A percentile compares a stretch with the other conserved stretches of the same genome.
These are phyloP conservation scores for Pseudofabraea citricarpa DNA, from an alignment of 2,329 filamentous ascomycete species.

Conservation along the genomic window DNA sequence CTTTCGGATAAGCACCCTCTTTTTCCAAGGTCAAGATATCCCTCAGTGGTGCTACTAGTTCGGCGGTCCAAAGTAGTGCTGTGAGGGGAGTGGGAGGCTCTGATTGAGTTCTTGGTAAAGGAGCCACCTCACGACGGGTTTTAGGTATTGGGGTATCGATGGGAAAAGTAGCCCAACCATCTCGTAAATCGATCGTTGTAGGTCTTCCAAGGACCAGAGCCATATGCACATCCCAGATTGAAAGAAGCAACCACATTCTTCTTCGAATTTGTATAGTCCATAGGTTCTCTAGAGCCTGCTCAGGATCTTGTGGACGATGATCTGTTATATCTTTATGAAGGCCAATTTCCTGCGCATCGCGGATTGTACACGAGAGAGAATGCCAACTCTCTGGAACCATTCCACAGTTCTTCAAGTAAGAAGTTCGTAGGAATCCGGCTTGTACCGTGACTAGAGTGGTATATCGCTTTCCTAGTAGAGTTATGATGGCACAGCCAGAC, in stretches of 20 bases:
- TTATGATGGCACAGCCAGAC: slow-evolving; percentile 46
- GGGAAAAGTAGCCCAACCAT: slow-evolving; percentile 43
- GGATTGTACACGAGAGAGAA: slow-evolving; percentile 46
- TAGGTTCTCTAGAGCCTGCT: slow-evolving; percentile 46
- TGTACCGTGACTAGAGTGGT: slow-evolving; percentile 52
- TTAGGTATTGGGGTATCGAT: slow-evolving; percentile 47
- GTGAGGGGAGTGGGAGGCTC: slow-evolving; percentile 55
- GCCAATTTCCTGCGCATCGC: slow-evolving; percentile 59
- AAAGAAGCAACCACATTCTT: slow-evolving; percentile 51
- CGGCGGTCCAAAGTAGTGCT: slow-evolving; percentile 44
- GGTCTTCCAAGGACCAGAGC: slow-evolving; percentile 28
- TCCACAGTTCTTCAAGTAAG: slow-evolving; percentile 54
- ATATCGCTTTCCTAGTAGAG: slow-evolving; percentile 51
- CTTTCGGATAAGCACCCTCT: slow-evolving; percentile 48
- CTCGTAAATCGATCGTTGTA: slow-evolving; percentile 46
- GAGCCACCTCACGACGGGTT: slow-evolving; percentile 41
- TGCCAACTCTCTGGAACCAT: slow-evolving; percentile 49
- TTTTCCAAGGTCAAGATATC: slow-evolving; percentile 51
- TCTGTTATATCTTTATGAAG: slow-evolving; percentile 49
- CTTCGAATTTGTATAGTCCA: slow-evolving; percentile 54
- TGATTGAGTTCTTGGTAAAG: slow-evolving; percentile 36
- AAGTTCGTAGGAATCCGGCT: slow-evolving; percentile 50
- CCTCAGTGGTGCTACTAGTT: slow-evolving; percentile 42
- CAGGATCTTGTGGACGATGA: slow-evolving; percentile 36
- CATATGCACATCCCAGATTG: slow-evolving; percentile 36